Evolutionary conservation across 176 grass and related monocot genomes (phyloP), one percentile per base, ranked within the genome.

Genomic region (Hyparrhenia diplandra): DNA sequence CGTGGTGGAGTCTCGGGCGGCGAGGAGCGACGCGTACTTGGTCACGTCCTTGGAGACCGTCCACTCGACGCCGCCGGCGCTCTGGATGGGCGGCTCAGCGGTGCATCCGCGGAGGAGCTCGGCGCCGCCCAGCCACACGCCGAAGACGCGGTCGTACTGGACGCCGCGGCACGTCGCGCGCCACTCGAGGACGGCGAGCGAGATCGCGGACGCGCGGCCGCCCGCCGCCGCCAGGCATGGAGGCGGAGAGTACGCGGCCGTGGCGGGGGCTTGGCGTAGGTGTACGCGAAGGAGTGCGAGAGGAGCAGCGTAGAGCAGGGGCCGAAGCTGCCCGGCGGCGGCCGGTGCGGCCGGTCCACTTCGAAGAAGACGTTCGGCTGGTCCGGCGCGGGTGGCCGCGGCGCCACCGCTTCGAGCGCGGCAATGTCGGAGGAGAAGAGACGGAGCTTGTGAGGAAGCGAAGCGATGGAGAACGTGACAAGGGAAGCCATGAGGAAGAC

Each of bases 71-170:
- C 88, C 88, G 20, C 45, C 71, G 0, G 6, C 3, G 46, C 1
- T 47, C 14, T 17, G 14, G 9, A 47, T 5, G 45, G 30, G 74
- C 5, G 88, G 84, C 78, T 95, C 92, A 0, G 89, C 89, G 0
- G 89, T 95, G 89, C 93, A 86, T 57, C 89, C 72, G 39, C 93
- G 89, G 34, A 95, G 78, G 64, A 95, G 77, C 90, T 95, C 93
- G 5, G 71, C 89, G 67, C 87, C 85, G 10, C 54, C 87, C 17
- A 95, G 87, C 93, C 93, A 95, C 0, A 95, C 82, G n/a, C 93
- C 89, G 62, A 95, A 90, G 82, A 92, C 86, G 25, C 87, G 81
- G 59, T 90, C 93, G 78, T 21, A 92, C 69, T 95, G 89, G 25
- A 81, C 58, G 8, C 89, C 74, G 8, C 78, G 67, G 45, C 75